Base-by-base conservation (phyloP, 805 yeast species). In the Ogataea neopini region DNA sequence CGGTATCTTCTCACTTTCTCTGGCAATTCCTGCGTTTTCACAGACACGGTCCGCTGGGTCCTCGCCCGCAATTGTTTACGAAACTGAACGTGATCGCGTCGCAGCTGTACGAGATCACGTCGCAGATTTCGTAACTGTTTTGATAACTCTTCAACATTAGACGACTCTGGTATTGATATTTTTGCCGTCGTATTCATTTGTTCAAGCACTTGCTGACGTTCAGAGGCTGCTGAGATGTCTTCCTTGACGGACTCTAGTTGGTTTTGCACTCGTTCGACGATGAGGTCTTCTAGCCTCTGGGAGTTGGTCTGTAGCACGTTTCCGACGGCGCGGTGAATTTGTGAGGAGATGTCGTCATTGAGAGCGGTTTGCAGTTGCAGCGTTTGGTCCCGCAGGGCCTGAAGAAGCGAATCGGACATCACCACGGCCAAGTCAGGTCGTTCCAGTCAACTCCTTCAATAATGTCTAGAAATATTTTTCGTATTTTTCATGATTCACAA, bases 1-100 rank as follows among this genome's bases (percentile, higher is more conserved):
- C 56, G 49, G 42, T 52, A 52, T 14, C 22, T 28, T 13, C 40
- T 44, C 20, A 52, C 43, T 5, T 23, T 30, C 13, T 49, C 56
- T 8, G 56, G 53, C 7, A 44, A 37, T 26, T 40, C 45, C 30
- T 19, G 38, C 1, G 41, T 44, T 15, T 32, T 34, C 18, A 37
- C 29, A n/a, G 46, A 36, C 3, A 14, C 36, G 9, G 29, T 18
- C 6, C 15, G 22, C 6, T 22, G 29, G 29, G 20, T 7, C 17
- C 30, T 40, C 25, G 34, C 34, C 17, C 34, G 15, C 17, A 18
- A 30, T n/a, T 15, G 34, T 18, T 15, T 8, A 17, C 20, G 37
- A 34, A 34, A 34, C 10, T 10, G 37, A 13, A 20, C 13, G 19
- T 34, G 37, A 13, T 34, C 37, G 23, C 37, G 37, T 34, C 23